These are phyloP conservation scores for Mycoemilia scoparia DNA, from an alignment of 192 early-diverging fungal genomes.

Conservation along the genomic window DNA sequence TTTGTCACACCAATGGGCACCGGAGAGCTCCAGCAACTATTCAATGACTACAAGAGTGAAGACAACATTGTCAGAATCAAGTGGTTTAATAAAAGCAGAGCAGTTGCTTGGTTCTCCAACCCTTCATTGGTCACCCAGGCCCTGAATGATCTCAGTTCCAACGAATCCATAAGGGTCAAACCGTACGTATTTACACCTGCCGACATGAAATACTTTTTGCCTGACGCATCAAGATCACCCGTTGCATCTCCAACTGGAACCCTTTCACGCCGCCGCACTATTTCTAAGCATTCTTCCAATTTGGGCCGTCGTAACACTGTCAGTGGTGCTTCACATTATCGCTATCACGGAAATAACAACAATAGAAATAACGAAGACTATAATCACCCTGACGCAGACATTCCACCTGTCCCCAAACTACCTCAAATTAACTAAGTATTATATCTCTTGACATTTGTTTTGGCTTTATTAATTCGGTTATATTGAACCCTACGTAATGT, in stretches of 20 bases:
- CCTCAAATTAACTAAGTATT: too few relatives aligned
- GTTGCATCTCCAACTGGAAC: conserved; percentile 10
- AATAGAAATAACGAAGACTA: too few relatives aligned
- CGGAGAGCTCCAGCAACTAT: conserved; percentile 22
- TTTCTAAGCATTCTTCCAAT: conserved; percentile 19
- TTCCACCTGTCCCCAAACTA: too few relatives aligned
- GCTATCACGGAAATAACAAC: too few relatives aligned
- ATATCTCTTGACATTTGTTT: too few relatives aligned
- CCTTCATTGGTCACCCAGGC: conserved; percentile 18
- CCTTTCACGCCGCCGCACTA: conserved; percentile 23
- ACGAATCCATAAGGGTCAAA: conserved; percentile 24
- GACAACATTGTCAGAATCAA: conserved; percentile 33
- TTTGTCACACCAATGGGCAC: conserved; percentile 28
- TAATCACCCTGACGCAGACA: too few relatives aligned
- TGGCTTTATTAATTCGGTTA: too few relatives aligned
- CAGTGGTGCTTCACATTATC: conserved; percentile 30
- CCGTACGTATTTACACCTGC: conserved; percentile 17
- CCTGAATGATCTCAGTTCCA: conserved; percentile 18
- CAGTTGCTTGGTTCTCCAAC: conserved; percentile 29
- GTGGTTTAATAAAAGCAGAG: conserved; percentile 32
- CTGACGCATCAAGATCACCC: conserved; percentile 18
- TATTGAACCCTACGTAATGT: too few relatives aligned
- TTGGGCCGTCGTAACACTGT: conserved; percentile 31
- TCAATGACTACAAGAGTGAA: conserved; percentile 20
- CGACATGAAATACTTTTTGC: conserved; percentile 30